These are phyloP conservation scores for Glaciozyma martinii DNA, from an alignment of 768 basidiomycete species.

Conservation along the genomic window DNA sequence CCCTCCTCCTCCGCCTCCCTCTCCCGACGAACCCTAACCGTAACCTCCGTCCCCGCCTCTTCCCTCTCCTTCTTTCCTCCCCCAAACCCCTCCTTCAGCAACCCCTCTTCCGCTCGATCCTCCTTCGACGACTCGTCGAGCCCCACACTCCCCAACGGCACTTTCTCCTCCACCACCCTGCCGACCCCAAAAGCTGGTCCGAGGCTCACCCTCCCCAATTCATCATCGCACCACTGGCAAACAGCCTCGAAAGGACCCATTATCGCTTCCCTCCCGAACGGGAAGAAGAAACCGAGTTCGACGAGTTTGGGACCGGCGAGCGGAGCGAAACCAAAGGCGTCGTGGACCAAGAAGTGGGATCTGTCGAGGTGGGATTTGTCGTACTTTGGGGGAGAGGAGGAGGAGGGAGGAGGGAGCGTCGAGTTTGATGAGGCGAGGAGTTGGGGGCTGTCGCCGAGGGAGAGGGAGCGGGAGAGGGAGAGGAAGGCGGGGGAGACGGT, in stretches of 20 bases:
- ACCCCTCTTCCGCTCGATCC: not conserved
- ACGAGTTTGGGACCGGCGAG: not conserved
- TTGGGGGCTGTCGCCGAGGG: not conserved
- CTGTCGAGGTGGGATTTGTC: slow-evolving; percentile 10
- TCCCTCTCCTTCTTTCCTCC: slow-evolving; percentile 24
- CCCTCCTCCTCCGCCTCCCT: not conserved
- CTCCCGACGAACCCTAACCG: slow-evolving; percentile 1
- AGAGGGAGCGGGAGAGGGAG: too few relatives aligned
- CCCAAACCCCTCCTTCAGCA: not conserved
- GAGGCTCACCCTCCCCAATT: not conserved
- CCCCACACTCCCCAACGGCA: not conserved
- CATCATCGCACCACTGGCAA: slow-evolving; percentile 5
- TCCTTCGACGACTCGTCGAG: not conserved
- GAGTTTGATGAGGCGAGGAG: not conserved
- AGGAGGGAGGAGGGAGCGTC: not conserved
- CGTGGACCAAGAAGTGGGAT: slow-evolving; percentile 11
- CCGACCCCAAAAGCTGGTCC: not conserved
- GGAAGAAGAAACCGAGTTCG: not conserved
- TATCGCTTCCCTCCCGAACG: not conserved
- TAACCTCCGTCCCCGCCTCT: slow-evolving; percentile 13
- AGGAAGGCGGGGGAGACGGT: too few relatives aligned
- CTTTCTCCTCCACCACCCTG: not conserved
- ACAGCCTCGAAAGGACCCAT: not conserved
- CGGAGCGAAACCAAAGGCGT: not conserved
- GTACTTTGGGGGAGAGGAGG: slow-evolving; percentile 17